Conservation (phyloP, 345 rosid species). For the Rubroshorea leprosula region DNA sequence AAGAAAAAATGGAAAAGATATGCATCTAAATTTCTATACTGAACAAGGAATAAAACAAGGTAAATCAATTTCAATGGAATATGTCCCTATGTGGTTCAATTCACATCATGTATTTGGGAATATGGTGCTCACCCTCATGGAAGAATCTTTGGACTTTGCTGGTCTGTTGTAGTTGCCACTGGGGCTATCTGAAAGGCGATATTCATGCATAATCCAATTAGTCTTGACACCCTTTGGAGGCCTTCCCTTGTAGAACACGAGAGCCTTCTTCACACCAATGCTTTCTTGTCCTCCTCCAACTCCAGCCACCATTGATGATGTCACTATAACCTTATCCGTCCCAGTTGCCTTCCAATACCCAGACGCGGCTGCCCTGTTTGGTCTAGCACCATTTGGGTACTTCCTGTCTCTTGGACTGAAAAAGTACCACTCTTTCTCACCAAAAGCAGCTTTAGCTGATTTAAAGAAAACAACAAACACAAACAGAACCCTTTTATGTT, state of each 20-base stretch:
- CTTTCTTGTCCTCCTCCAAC: slow-evolving; percentile 35
- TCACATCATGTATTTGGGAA: too few species aligned
- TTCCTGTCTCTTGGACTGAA: slow-evolving; percentile 95
- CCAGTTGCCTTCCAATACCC: slow-evolving; percentile 99
- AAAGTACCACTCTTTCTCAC: slow-evolving; percentile 99
- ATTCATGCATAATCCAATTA: slow-evolving; percentile 98
- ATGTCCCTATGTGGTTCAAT: too few species aligned
- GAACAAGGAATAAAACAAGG: too few species aligned
- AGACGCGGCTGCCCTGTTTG: slow-evolving; percentile 93
- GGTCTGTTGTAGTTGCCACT: slow-evolving; percentile 22
- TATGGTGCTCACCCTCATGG: slow-evolving; percentile 94
- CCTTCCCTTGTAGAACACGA: slow-evolving; percentile 89
- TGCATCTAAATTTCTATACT: too few species aligned
- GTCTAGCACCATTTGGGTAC: slow-evolving; percentile 96
- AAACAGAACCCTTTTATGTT: not conserved
- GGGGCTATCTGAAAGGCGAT: slow-evolving; percentile 55
- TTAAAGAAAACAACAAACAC: not conserved
- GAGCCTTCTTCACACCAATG: slow-evolving; percentile 91
- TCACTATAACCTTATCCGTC: slow-evolving; percentile 68
- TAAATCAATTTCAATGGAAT: too few species aligned
- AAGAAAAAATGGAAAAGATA: too few species aligned
- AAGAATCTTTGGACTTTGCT: slow-evolving; percentile 50
- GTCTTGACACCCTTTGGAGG: slow-evolving; percentile 94
- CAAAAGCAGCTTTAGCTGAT: slow-evolving; percentile 66
- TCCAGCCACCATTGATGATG: slow-evolving; percentile 21